A percentile compares a stretch with the other conserved stretches of the same genome.
These are phyloP conservation scores for Umbelopsis sp. DNA, from an alignment of 371 early-diverging fungal genomes.

Conservation along the genomic window DNA sequence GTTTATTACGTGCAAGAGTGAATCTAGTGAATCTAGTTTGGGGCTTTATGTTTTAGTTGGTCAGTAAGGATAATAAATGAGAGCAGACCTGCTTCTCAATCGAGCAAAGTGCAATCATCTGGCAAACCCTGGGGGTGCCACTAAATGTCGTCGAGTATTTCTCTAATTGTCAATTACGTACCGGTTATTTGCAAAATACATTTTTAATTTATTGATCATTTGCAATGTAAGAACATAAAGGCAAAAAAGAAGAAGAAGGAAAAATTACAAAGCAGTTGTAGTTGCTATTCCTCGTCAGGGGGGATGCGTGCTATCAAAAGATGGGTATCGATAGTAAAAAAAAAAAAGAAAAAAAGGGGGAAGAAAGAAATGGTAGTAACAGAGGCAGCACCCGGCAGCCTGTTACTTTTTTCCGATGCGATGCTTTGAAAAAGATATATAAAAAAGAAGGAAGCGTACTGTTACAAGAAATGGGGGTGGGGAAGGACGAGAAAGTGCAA, in stretches of 20 bases:
- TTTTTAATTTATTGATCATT: background rate
- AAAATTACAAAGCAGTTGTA: background rate
- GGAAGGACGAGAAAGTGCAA: background rate
- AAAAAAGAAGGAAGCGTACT: background rate
- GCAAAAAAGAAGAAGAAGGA: background rate
- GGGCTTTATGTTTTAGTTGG: no score
- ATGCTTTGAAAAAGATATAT: background rate
- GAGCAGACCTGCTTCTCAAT: background rate
- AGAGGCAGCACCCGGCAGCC: conserved; percentile 1
- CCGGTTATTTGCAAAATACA: background rate
- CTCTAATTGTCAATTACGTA: no score
- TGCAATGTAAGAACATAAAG: background rate
- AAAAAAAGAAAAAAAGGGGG: background rate
- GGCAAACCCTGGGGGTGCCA: no score
- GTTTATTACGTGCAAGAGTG: no score
- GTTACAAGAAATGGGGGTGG: conserved; percentile 6
- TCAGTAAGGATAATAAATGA: background rate
- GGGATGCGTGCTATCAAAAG: background rate
- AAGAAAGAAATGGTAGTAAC: background rate
- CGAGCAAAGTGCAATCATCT: background rate
- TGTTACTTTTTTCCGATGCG: background rate
- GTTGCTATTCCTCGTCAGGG: background rate
- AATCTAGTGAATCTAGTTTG: no score
- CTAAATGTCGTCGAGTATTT: no score
- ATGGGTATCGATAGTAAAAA: background rate